phyloP scores from a whole-genome alignment of 257 asterid species.

The Solanum pimpinellifolium region DNA sequence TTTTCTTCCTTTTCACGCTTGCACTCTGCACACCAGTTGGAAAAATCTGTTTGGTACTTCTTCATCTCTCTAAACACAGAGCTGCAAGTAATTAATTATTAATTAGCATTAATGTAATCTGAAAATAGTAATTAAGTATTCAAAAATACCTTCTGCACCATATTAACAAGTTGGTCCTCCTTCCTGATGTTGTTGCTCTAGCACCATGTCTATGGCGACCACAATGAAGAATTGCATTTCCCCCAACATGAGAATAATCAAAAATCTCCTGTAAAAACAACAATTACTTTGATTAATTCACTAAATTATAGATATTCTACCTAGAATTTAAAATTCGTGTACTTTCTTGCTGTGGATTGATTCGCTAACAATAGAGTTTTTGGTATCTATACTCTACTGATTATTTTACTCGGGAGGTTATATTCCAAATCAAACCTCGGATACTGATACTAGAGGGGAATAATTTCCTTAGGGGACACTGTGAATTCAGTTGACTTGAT shows the following conservation, averaged over 20 bases:
- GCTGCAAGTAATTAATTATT: slow-evolving; percentile 11
- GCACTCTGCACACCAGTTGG: slow-evolving; percentile 65
- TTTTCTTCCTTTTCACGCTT: slow-evolving; percentile 50
- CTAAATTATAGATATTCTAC: background rate
- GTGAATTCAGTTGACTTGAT: too few relatives aligned
- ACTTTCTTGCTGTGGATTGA: too few relatives aligned
- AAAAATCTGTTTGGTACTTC: slow-evolving; percentile 59
- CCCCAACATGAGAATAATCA: slow-evolving; percentile 68
- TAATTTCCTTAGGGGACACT: too few relatives aligned
- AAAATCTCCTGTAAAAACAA: slow-evolving; percentile 42
- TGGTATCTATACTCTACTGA: too few relatives aligned
- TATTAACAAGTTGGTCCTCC: slow-evolving; percentile 59
- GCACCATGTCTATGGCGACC: slow-evolving; percentile 99
- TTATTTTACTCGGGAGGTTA: too few relatives aligned
- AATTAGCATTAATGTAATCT: background rate
- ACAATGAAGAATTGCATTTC: slow-evolving; percentile 81
- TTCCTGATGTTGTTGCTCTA: slow-evolving; percentile 82
- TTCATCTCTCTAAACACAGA: slow-evolving; percentile 51
- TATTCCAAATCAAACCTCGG: too few relatives aligned
- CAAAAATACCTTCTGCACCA: slow-evolving; percentile 86
- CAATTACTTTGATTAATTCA: background rate
- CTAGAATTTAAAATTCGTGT: too few relatives aligned
- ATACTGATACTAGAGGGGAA: too few relatives aligned
- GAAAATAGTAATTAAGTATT: background rate
- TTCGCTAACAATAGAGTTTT: too few relatives aligned